Base-by-base conservation (phyloP, 1,284 basidiomycete species). In the Phellopilus nigrolimitatus region DNA sequence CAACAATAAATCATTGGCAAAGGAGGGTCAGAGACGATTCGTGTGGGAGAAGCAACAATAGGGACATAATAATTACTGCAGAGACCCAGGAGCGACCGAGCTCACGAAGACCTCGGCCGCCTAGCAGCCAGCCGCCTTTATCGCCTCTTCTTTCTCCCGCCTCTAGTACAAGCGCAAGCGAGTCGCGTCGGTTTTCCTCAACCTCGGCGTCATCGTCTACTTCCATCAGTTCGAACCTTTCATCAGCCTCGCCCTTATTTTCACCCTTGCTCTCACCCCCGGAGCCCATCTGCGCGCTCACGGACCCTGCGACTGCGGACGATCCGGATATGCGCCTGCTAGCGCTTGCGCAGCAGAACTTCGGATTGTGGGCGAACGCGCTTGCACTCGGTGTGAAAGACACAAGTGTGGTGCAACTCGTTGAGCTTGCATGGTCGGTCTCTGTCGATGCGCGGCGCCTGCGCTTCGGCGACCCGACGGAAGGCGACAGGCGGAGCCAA, bases 201-300 rank as follows among this genome's bases (percentile, higher is more conserved):
- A 42, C 30, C 13, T 47, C 51, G 9, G 45, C 51, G 3, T 52
- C 51, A 15, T 46, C 51, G 3, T n/a, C 47, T 27, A 9, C 44
- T 12, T 41, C 45, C 12, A 40, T 44, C 9, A 39, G 28, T n/a
- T 52, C 51, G 9, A 39, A 28, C 12, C 13, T 68, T 30, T 61
- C 60, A 4, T 57, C 67, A 7, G n/a, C n/a, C n/a, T 36, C 25
- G 22, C 51, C 6, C 46, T n/a, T 34, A 1, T 46, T 36, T 22
- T 22, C 37, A 0, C 36, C 51, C 8, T n/a, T 36, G 4, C 15
- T 30, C 36, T 40, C 33, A 1, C 51, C 24, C n/a, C n/a, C 17
- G 13, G 42, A 44, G 45, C 45, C 45, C 15, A 34, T 47, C 45
- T 38, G 45, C 45, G 45, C 45, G 3, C 33, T 47, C 28, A 19